A percentile compares a stretch with the other conserved stretches of the same genome.
phyloP scores from a whole-genome alignment of 176 grass and related monocot genomes.

The Olyra latifolia region DNA sequence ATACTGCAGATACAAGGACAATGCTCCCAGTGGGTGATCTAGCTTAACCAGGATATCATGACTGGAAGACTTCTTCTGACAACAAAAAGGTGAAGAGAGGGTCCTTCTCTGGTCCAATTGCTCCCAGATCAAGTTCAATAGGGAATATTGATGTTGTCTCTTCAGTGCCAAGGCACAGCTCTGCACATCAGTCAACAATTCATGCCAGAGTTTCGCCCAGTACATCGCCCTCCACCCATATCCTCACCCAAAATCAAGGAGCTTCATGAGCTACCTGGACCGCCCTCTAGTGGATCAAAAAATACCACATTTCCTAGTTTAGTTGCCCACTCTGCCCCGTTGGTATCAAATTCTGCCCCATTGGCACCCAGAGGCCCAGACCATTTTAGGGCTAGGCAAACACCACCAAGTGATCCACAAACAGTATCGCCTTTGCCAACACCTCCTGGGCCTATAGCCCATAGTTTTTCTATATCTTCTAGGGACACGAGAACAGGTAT shows the following conservation, averaged over 20 bases:
- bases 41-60: conserved; percentile 45
- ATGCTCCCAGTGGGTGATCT: conserved; percentile 35
- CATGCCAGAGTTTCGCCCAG: conserved; percentile 45
- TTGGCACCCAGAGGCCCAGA: conserved; percentile 52
- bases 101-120: conserved; percentile 75
- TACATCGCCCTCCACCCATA: conserved; percentile 51
- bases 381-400: conserved; percentile 48
- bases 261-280: conserved; percentile 91
- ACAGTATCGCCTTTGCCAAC: conserved; percentile 85
- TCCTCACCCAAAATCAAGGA: conserved; percentile 83
- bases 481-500: conserved; percentile 53
- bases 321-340: conserved; percentile 77
- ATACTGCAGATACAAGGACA: conserved; percentile 46
- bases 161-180: conserved; percentile 36
- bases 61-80: conserved; percentile 43
- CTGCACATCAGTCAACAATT: conserved; percentile 39
- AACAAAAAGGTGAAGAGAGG: conserved; percentile 68
- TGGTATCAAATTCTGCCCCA: conserved; percentile 78
- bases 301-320: conserved; percentile 49
- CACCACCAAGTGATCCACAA: conserved; percentile 39
- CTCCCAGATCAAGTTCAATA: conserved; percentile 44
- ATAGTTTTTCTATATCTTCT: conserved; percentile 96
- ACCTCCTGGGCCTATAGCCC: conserved; percentile 69
- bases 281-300: conserved; percentile 56
- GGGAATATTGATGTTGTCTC: conserved; percentile 53